phyloP scores from a whole-genome alignment of 2,329 filamentous ascomycete genomes.

The Cytospora chrysosperma region DNA sequence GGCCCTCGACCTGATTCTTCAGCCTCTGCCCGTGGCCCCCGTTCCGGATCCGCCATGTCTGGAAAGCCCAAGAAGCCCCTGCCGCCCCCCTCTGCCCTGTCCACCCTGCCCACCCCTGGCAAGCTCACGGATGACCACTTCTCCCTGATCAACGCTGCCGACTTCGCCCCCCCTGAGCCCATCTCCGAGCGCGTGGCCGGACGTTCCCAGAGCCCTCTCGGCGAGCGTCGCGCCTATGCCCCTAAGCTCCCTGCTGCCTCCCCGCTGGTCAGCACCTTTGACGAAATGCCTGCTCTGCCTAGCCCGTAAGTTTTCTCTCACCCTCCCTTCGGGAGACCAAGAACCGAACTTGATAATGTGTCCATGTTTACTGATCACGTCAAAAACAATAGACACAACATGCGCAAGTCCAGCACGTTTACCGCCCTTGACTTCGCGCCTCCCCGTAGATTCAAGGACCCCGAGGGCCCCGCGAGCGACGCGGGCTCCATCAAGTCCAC shows the following conservation, averaged over 20 bases:
- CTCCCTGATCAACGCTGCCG: conserved; percentile 64
- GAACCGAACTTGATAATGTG: background rate
- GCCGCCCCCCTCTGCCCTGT: conserved; percentile 72
- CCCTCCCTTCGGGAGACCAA: background rate
- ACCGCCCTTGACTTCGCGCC: conserved; percentile 80
- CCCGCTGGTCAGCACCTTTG: conserved; percentile 80
- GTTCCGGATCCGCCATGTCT: conserved; percentile 49
- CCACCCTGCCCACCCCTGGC: conserved; percentile 78
- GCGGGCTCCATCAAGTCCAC: conserved; percentile 70
- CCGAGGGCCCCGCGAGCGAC: conserved; percentile 58
- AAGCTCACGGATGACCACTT: conserved; percentile 82
- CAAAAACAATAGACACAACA: conserved; percentile 54
- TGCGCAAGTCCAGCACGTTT: conserved; percentile 77
- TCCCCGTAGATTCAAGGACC: conserved; percentile 69
- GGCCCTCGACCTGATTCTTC: conserved; percentile 37
- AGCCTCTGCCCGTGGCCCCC: conserved; percentile 41
- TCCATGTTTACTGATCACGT: conserved; percentile 30
- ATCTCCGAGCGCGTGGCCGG: conserved; percentile 69
- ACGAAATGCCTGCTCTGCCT: conserved; percentile 80
- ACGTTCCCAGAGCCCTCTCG: conserved; percentile 61
- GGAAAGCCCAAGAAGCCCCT: conserved; percentile 44
- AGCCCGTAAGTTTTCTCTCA: conserved; percentile 71
- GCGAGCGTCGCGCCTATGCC: conserved; percentile 70
- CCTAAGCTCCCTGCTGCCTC: conserved; percentile 70
- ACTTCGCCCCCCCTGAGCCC: conserved; percentile 79